Evolutionary conservation across 331 rosid species (phyloP).

Genomic region (Pyracantha coccinea): DNA sequence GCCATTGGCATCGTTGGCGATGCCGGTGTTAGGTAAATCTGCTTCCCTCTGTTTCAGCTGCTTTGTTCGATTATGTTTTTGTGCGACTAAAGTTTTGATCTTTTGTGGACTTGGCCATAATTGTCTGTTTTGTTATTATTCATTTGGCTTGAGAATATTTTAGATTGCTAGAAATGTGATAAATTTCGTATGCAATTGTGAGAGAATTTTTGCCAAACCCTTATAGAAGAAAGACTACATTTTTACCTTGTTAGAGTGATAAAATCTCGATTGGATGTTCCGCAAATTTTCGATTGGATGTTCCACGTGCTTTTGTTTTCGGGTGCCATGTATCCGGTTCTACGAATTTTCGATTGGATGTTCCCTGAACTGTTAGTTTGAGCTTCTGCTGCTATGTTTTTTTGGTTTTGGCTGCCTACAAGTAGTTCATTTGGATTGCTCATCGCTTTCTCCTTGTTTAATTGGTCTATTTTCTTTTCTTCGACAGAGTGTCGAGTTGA

Average conservation of each 20-base stretch:
- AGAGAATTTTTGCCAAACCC: background rate
- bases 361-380: background rate
- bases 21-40: slow-evolving; percentile 59
- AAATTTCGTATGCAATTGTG: background rate
- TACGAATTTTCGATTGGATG: no score
- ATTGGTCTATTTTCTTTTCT: background rate
- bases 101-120: background rate
- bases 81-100: background rate
- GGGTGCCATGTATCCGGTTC: no score
- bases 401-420: background rate
- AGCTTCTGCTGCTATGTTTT: background rate
- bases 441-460: background rate
- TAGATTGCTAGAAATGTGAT: background rate
- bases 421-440: background rate
- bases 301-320: no score
- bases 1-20: slow-evolving; percentile 68
- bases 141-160: background rate
- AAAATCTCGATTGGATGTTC: background rate
- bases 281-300: no score
- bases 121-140: background rate
- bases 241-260: background rate
- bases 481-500: background rate
- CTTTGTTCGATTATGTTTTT: background rate
- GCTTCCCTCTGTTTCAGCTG: background rate
- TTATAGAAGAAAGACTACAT: background rate